These are phyloP conservation scores for Solanum stenotomum DNA, from an alignment of 257 asterid species.

Conservation along the genomic window DNA sequence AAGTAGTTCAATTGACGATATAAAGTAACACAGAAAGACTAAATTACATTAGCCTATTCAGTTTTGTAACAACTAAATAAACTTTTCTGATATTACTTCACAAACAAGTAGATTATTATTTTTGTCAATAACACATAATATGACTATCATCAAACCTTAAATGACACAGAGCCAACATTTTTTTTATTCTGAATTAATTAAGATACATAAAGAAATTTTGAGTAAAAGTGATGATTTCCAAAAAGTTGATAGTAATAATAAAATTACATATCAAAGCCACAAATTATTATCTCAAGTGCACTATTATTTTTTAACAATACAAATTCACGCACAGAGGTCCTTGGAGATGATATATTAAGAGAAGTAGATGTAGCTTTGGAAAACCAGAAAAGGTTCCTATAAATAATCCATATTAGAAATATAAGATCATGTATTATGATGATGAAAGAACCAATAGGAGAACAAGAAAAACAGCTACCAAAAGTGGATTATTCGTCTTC, in stretches of 20 bases:
- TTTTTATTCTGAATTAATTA: background rate
- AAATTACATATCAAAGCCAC: background rate
- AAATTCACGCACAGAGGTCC: background rate
- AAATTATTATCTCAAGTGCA: background rate
- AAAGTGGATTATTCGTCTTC: constrained; percentile 68
- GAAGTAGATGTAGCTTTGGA: background rate
- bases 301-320: background rate
- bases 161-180: background rate
- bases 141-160: background rate
- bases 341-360: background rate
- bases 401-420: background rate
- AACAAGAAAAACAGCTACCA: constrained; percentile 29
- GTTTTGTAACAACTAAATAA: background rate
- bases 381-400: background rate
- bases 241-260: background rate
- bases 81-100: background rate
- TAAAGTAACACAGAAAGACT: background rate
- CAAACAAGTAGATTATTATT: background rate
- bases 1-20: background rate
- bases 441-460: background rate
- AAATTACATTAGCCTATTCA: background rate
- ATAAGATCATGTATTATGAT: background rate
- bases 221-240: background rate
- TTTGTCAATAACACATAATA: background rate
- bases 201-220: background rate